Conservation (phyloP, 2,329 filamentous ascomycete species). For the Aspergillus arachidicola region DNA sequence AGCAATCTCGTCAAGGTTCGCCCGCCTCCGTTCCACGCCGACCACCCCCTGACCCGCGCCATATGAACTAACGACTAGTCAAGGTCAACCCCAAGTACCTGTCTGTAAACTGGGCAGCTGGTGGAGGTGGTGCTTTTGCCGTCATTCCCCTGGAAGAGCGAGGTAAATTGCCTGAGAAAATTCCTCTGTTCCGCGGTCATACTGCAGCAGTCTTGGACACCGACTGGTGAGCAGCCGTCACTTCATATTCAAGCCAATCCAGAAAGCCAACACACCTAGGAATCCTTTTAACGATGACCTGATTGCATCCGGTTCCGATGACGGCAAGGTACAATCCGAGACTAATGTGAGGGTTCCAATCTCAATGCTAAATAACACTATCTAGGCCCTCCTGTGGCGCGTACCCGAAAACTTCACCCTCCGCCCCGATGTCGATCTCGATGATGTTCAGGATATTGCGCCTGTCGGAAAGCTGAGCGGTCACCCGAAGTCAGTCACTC, state of each 20-base stretch:
- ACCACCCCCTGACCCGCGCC: not conserved
- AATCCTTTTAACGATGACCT: slow-evolving; percentile 94
- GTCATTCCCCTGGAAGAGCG: slow-evolving; percentile 89
- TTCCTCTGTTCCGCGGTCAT: slow-evolving; percentile 94
- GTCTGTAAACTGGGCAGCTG: slow-evolving; percentile 97
- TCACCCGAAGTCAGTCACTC: slow-evolving; percentile 71
- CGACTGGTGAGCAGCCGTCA: slow-evolving; percentile 71
- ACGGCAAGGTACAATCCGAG: slow-evolving; percentile 70
- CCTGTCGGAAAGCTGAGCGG: slow-evolving; percentile 81
- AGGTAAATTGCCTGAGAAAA: slow-evolving; percentile 86
- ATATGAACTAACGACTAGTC: slow-evolving; percentile 23
- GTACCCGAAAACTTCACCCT: slow-evolving; percentile 87
- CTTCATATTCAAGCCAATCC: not conserved
- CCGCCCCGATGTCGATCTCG: slow-evolving; percentile 71
- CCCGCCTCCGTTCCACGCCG: slow-evolving; percentile 20
- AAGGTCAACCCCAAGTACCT: slow-evolving; percentile 95
- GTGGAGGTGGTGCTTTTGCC: slow-evolving; percentile 93
- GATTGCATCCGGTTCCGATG: slow-evolving; percentile 91
- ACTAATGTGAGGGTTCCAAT: not conserved
- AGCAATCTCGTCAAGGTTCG: slow-evolving; percentile 95
- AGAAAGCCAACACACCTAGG: slow-evolving; percentile 53
- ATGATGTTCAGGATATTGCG: slow-evolving; percentile 78
- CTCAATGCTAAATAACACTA: slow-evolving; percentile 10
- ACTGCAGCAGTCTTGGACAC: slow-evolving; percentile 95
- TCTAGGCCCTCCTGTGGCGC: slow-evolving; percentile 83